Evolutionary conservation across 1,139 yeast genomes (phyloP).

Genomic region (Hansenula anomala): DNA sequence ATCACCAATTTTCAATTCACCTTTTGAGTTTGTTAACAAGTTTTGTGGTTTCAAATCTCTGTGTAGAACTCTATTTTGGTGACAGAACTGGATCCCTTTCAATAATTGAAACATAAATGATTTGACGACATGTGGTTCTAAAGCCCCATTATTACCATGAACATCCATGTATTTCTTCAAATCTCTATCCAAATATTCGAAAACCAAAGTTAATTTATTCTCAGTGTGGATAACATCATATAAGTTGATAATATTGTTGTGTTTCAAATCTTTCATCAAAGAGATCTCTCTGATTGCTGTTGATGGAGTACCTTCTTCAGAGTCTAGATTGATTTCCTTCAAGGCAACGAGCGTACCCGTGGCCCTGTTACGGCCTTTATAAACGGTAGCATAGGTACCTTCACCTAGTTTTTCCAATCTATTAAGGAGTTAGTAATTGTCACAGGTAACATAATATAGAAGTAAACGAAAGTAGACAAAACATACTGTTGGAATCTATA

Average conservation of each 20-base stretch:
- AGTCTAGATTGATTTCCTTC: slow-evolving; percentile 89
- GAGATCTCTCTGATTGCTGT: slow-evolving; percentile 97
- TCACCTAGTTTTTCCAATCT: slow-evolving; percentile 88
- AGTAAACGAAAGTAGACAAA: too few species aligned
- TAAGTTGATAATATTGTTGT: slow-evolving; percentile 87
- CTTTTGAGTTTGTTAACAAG: slow-evolving; percentile 78
- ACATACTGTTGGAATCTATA: slow-evolving; percentile 23
- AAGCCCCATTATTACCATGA: slow-evolving; percentile 74
- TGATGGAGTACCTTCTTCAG: slow-evolving; percentile 97
- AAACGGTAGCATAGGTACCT: slow-evolving; percentile 98
- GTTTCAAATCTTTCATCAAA: slow-evolving; percentile 91
- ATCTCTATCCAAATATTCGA: slow-evolving; percentile 92
- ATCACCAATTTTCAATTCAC: slow-evolving; percentile 93
- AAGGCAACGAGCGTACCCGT: slow-evolving; percentile 93
- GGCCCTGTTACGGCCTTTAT: slow-evolving; percentile 88
- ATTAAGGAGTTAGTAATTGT: not conserved
- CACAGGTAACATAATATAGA: too few species aligned
- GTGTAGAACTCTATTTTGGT: slow-evolving; percentile 90
- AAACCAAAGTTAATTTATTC: slow-evolving; percentile 88
- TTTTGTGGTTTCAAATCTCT: slow-evolving; percentile 97
- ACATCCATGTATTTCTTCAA: slow-evolving; percentile 92
- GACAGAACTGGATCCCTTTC: slow-evolving; percentile 90
- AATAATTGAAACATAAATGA: slow-evolving; percentile 90
- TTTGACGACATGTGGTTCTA: slow-evolving; percentile 75
- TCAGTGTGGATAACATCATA: slow-evolving; percentile 97